A percentile compares a stretch with the other conserved stretches of the same genome.
These are phyloP conservation scores for Forsythia viridissima DNA, from an alignment of 257 asterid genomes.

Conservation along the genomic window DNA sequence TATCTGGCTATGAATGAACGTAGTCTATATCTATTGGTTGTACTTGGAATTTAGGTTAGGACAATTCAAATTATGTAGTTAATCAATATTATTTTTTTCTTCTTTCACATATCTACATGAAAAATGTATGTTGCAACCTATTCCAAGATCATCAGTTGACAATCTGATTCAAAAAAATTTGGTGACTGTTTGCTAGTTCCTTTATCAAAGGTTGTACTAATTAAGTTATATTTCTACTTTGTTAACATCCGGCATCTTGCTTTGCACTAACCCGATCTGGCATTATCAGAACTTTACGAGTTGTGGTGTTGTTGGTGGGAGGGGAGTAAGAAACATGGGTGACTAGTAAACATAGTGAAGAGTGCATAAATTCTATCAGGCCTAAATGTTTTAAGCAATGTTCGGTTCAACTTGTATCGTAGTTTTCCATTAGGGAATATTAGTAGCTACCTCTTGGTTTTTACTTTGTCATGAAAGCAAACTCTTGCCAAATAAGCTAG, in stretches of 20 bases:
- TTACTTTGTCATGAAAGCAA: conserved; percentile 11
- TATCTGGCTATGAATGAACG: neutral
- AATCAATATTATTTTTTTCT: neutral
- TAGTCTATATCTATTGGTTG: neutral
- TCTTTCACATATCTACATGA: neutral
- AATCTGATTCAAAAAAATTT: neutral
- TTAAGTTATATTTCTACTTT: neutral
- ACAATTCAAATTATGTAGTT: neutral
- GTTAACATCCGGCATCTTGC: neutral
- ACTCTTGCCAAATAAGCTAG: neutral
- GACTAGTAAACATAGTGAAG: neutral
- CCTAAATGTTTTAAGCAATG: neutral
- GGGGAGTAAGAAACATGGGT: neutral
- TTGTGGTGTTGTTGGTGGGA: neutral
- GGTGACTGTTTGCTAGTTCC: neutral
- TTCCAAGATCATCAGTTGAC: neutral
- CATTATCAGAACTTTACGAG: neutral
- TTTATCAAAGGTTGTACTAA: neutral
- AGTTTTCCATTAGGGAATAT: neutral
- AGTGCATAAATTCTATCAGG: neutral
- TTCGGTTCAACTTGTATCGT: conserved; percentile 7
- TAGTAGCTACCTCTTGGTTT: neutral
- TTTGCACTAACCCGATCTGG: neutral
- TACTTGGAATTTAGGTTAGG: conserved; percentile 13
- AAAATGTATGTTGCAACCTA: neutral